Conservation (phyloP, 2,329 filamentous ascomycete species). For the Cadophora luteo-olivacea region DNA sequence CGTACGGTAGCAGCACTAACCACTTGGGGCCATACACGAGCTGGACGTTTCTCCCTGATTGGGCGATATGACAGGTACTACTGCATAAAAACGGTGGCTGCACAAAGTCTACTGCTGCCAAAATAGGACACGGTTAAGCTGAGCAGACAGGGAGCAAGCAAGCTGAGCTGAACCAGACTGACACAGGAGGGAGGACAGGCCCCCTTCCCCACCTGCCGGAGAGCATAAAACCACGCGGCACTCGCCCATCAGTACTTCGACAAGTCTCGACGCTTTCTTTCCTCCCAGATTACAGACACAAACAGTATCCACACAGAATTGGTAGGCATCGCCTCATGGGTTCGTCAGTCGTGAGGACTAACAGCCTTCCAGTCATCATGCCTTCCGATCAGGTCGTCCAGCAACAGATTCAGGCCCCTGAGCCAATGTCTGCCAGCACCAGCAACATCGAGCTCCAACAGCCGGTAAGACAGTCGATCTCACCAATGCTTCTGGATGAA, state of each 20-base stretch:
- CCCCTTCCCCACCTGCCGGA: not conserved
- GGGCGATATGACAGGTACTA: not conserved
- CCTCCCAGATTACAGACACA: not conserved
- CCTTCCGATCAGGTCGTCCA: slow-evolving; percentile 38
- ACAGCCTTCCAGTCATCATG: slow-evolving; percentile 33
- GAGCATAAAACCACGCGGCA: slow-evolving; percentile 12
- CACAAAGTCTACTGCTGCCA: not conserved
- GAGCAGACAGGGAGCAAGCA: slow-evolving; percentile 3
- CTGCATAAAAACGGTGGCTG: slow-evolving; percentile 5
- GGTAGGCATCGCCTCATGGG: not conserved
- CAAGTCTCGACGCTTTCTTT: not conserved
- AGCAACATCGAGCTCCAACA: slow-evolving; percentile 36
- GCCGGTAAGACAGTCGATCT: slow-evolving; percentile 35
- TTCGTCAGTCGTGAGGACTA: not conserved
- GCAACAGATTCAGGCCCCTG: slow-evolving; percentile 40
- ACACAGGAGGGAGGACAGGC: not conserved
- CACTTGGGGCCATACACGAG: not conserved
- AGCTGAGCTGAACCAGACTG: not conserved
- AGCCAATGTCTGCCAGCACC: slow-evolving; percentile 39
- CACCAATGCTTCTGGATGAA: not conserved
- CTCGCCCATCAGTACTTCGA: not conserved
- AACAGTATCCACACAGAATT: not conserved
- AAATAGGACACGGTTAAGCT: slow-evolving; percentile 5
- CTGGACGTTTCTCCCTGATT: not conserved
- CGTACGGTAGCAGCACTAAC: not conserved